These are phyloP conservation scores for Stachybotrys echinatus DNA, from an alignment of 2,329 filamentous ascomycete genomes.

Conservation along the genomic window DNA sequence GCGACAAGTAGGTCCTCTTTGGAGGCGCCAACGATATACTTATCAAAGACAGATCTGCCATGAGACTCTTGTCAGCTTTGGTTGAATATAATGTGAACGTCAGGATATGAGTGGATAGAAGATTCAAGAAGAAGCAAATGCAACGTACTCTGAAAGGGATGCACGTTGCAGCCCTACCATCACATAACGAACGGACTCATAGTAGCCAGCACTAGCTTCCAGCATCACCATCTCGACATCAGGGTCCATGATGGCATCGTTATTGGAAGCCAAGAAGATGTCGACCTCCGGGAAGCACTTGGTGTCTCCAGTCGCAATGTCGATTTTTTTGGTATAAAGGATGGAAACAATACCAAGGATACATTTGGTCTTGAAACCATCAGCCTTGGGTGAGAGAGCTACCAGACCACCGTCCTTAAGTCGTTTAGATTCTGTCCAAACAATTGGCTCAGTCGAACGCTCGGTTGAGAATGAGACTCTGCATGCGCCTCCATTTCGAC, in stretches of 20 bases:
- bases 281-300: conserved; percentile 45
- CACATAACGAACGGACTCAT: conserved; percentile 69
- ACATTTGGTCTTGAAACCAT: conserved; percentile 61
- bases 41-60: conserved; percentile 50
- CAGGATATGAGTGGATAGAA: background rate
- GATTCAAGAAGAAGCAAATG: background rate
- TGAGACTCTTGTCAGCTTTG: background rate
- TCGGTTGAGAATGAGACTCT: conserved; percentile 66
- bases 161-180: conserved; percentile 66
- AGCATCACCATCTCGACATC: conserved; percentile 70
- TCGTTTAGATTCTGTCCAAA: conserved; percentile 53
- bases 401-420: conserved; percentile 49
- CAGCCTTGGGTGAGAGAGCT: conserved; percentile 35
- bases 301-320: background rate
- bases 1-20: conserved; percentile 20
- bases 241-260: conserved; percentile 63
- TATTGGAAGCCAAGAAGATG: conserved; percentile 59
- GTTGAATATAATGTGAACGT: background rate
- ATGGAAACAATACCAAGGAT: conserved; percentile 64
- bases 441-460: conserved; percentile 59
- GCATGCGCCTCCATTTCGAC: conserved; percentile 56
- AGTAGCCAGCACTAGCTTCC: conserved; percentile 69
- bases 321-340: background rate
- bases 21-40: conserved; percentile 52
- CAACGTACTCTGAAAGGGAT: conserved; percentile 45